Conservation (phyloP, 768 basidiomycete species). For the Podaxis sp. region DNA sequence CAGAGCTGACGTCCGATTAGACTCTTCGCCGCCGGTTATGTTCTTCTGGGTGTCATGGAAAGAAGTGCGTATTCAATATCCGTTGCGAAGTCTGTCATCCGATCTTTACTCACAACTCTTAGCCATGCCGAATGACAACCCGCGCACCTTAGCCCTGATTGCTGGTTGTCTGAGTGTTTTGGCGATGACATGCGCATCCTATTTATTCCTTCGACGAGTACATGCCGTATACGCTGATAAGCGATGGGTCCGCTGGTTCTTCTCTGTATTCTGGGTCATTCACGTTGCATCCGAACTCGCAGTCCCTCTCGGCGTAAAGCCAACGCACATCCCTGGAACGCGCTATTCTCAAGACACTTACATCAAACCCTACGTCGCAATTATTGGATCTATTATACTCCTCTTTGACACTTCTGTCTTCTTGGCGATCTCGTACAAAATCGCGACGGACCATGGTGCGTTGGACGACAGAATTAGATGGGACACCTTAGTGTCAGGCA, state of each 20-base stretch:
- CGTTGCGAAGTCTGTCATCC: background rate
- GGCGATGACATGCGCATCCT: background rate
- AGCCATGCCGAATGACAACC: background rate
- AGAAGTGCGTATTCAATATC: background rate
- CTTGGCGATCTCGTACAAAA: background rate
- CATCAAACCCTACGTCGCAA: background rate
- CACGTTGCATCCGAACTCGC: background rate
- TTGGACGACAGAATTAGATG: background rate
- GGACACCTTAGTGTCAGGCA: background rate
- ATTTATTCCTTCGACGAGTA: background rate
- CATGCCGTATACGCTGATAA: background rate
- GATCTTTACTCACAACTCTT: background rate
- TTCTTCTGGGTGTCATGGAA: background rate
- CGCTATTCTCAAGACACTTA: background rate
- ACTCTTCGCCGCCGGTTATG: background rate
- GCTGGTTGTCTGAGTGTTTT: background rate
- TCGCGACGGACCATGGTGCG: background rate
- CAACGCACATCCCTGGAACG: background rate
- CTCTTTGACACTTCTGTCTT: background rate
- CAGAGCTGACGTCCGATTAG: background rate
- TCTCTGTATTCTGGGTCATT: background rate
- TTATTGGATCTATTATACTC: background rate
- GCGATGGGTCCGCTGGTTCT: background rate
- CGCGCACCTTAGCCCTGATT: background rate
- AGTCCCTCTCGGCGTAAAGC: background rate